Conservation (phyloP, 441 rosid species). For the Corymbia citriodora region DNA sequence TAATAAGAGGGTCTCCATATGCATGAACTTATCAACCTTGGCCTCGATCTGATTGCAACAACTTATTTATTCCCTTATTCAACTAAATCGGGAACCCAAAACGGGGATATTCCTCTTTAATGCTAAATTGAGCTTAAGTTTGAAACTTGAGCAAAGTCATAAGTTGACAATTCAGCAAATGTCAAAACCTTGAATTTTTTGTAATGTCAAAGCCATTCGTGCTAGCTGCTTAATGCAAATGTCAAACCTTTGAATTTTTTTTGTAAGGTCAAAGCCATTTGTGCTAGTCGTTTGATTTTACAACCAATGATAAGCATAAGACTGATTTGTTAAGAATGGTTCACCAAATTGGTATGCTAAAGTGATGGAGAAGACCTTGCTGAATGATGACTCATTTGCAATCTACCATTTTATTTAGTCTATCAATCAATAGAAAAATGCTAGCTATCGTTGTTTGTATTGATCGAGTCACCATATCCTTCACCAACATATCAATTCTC, state of each 20-base stretch:
- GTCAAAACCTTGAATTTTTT: not conserved
- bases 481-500: not conserved
- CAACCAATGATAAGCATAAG: not conserved
- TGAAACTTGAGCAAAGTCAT: not conserved
- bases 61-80: not conserved
- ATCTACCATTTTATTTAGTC: not conserved
- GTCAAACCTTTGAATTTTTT: not conserved
- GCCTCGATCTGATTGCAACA: not conserved
- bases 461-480: not conserved
- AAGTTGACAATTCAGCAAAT: not conserved
- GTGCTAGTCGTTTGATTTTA: not conserved
- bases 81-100: not conserved
- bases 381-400: not conserved
- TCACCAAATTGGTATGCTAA: not conserved
- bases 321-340: not conserved
- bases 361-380: not conserved
- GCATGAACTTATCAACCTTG: not conserved
- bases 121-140: not conserved
- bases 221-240: not conserved
- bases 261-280: not conserved
- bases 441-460: not conserved
- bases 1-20: not conserved
- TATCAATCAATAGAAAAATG: not conserved
- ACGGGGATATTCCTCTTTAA: not conserved
- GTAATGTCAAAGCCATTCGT: not conserved